Conservation (phyloP, 2,329 filamentous ascomycete species). For the Graphilbum fragrans region DNA sequence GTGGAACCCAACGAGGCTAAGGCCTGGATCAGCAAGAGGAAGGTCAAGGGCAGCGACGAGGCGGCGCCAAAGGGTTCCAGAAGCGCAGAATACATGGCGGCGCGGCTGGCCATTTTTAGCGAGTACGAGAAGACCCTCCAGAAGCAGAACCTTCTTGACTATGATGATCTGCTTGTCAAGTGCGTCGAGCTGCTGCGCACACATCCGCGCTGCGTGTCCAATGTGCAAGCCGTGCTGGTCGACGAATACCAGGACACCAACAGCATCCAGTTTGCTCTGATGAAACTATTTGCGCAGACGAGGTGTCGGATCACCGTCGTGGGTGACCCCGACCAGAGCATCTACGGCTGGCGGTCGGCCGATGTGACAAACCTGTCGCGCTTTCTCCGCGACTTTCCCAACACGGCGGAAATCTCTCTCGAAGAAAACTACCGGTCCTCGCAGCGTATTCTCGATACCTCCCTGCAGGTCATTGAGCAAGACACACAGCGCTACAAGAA, state of each 20-base stretch:
- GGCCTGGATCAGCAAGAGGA: conserved; percentile 61
- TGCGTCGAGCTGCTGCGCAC: conserved; percentile 67
- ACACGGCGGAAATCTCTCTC: conserved; percentile 70
- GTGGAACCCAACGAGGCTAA: conserved; percentile 62
- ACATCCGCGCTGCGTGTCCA: conserved; percentile 71
- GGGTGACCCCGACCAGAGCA: conserved; percentile 94
- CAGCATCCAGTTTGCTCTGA: conserved; percentile 85
- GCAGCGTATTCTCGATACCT: conserved; percentile 66
- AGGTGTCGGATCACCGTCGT: conserved; percentile 79
- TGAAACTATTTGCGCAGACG: conserved; percentile 70
- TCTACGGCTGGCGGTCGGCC: conserved; percentile 90
- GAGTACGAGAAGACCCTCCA: conserved; percentile 70
- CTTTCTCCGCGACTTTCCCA: conserved; percentile 63
- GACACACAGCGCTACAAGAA: conserved; percentile 74
- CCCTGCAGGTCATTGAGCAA: conserved; percentile 81
- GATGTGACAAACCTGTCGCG: conserved; percentile 80
- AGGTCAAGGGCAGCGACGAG: conserved; percentile 39
- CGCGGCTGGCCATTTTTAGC: conserved; percentile 55
- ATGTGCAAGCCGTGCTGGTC: conserved; percentile 82
- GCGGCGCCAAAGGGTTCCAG: conserved; percentile 16
- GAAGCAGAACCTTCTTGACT: conserved; percentile 76
- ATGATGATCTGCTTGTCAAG: conserved; percentile 79
- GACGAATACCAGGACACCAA: conserved; percentile 99
- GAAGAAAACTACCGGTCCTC: conserved; percentile 95
- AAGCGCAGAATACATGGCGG: conserved; percentile 33